Conservation (phyloP, 2,329 filamentous ascomycete genomes). For the Diaporthe sp. region DNA sequence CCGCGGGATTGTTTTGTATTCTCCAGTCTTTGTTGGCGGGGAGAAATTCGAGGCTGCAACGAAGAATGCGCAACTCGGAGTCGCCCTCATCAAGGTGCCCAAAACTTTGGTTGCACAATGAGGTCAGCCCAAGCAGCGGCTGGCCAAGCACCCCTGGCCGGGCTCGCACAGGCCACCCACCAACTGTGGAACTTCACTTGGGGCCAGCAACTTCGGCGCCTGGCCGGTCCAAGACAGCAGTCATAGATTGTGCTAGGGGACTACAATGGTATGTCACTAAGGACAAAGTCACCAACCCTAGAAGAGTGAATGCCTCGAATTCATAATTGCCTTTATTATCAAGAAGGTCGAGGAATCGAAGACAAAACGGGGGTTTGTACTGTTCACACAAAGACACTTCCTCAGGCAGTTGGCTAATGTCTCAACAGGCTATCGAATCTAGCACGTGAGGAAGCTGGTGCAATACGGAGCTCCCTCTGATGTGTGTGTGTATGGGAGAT, state of each 20-base stretch:
- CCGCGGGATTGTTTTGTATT: constrained; percentile 35
- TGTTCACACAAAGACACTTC: not conserved
- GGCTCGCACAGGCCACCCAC: constrained; percentile 6
- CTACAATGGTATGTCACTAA: not conserved
- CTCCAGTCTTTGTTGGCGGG: constrained; percentile 33
- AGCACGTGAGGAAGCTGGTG: not conserved
- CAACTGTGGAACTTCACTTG: not conserved
- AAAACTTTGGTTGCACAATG: constrained; percentile 31
- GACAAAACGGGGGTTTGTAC: not conserved
- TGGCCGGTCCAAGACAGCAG: not conserved
- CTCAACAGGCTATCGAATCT: not conserved
- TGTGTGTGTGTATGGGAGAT: not conserved
- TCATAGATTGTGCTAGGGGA: too few relatives aligned
- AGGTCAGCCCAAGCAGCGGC: constrained; percentile 4
- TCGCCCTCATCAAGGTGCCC: constrained; percentile 31
- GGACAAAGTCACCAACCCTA: not conserved
- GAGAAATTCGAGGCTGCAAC: constrained; percentile 21
- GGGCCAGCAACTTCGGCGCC: not conserved
- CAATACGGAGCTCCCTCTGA: not conserved
- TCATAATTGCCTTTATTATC: not conserved
- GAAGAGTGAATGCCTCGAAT: not conserved
- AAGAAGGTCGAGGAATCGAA: not conserved
- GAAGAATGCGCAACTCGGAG: constrained; percentile 2
- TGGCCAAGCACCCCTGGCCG: not conserved
- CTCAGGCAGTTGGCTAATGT: not conserved